These are phyloP conservation scores for Elsinoe ampelina DNA, from an alignment of 2,329 filamentous ascomycete species.

Conservation along the genomic window DNA sequence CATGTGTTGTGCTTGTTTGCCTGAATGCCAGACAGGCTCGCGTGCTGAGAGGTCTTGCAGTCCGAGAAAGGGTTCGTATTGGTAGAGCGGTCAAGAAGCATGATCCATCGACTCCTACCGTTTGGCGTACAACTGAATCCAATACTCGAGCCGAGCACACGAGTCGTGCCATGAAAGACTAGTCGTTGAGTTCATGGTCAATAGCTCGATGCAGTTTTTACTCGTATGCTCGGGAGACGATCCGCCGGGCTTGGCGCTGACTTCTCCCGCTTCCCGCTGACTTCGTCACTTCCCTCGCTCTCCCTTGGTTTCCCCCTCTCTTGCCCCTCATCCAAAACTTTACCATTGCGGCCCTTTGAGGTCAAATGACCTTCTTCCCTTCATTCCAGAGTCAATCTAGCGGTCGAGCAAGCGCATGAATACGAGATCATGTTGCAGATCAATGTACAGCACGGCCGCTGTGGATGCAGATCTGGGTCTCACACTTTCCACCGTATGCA, in stretches of 20 bases:
- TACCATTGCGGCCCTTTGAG: conserved; percentile 7
- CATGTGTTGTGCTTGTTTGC: neutral
- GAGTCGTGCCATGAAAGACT: conserved; percentile 4
- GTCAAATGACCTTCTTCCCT: conserved; percentile 1
- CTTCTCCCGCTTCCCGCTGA: neutral
- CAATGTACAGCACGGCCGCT: neutral
- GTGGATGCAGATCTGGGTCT: neutral
- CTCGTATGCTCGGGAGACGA: neutral
- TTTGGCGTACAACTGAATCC: conserved; percentile 8
- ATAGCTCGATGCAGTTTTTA: neutral
- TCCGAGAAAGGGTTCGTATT: neutral
- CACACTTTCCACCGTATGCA: neutral
- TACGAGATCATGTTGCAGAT: neutral
- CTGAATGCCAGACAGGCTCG: neutral
- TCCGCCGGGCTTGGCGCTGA: conserved; percentile 5
- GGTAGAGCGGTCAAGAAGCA: neutral
- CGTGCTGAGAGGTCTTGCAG: conserved; percentile 6
- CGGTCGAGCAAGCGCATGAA: neutral
- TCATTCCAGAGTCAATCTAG: neutral
- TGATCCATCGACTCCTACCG: neutral
- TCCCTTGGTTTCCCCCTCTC: neutral
- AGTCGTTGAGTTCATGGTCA: neutral
- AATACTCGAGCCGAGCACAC: conserved; percentile 6
- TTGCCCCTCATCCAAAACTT: conserved; percentile 1
- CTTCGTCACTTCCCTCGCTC: neutral